Percentiles rank a stretch among this genome's conserved stretches.
These are phyloP conservation scores for Verbena officinalis DNA, from an alignment of 257 asterid species.

Conservation along the genomic window DNA sequence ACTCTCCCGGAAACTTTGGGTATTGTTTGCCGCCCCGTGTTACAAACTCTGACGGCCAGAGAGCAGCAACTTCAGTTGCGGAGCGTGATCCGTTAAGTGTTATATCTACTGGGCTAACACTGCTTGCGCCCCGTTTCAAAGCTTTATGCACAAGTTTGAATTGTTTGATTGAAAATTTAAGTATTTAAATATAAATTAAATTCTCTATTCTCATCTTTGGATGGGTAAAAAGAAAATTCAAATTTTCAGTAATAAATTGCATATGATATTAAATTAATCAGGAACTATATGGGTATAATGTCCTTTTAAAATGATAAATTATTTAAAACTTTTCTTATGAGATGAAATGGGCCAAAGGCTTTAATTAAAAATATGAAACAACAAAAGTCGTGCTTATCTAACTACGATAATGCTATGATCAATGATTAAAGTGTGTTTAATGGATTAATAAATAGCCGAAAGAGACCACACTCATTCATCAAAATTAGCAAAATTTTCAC, in stretches of 20 bases:
- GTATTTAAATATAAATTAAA: too few relatives aligned
- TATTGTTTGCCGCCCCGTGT: not conserved
- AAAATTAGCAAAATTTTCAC: conserved; percentile 2
- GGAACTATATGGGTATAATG: not conserved
- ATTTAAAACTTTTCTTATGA: not conserved
- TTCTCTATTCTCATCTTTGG: too few relatives aligned
- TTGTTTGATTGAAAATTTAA: too few relatives aligned
- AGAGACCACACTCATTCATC: conserved; percentile 24
- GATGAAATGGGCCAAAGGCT: not conserved
- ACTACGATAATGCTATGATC: conserved; percentile 1
- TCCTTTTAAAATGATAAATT: not conserved
- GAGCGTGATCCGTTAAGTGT: conserved; percentile 27
- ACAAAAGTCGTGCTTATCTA: not conserved
- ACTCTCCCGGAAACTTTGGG: conserved; percentile 10
- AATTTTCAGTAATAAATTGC: too few relatives aligned
- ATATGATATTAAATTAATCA: too few relatives aligned
- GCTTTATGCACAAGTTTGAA: not conserved
- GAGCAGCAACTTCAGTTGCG: not conserved
- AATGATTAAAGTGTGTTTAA: conserved; percentile 19
- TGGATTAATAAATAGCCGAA: conserved; percentile 21
- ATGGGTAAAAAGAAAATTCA: too few relatives aligned
- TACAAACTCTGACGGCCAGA: not conserved
- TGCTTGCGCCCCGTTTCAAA: not conserved
- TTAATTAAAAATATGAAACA: not conserved
- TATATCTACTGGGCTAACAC: not conserved